Percentiles rank a stretch among this genome's conserved stretches.
Evolutionary conservation across 2,329 filamentous ascomycete species (phyloP).

Genomic region (Pseudogymnoascus sp.): DNA sequence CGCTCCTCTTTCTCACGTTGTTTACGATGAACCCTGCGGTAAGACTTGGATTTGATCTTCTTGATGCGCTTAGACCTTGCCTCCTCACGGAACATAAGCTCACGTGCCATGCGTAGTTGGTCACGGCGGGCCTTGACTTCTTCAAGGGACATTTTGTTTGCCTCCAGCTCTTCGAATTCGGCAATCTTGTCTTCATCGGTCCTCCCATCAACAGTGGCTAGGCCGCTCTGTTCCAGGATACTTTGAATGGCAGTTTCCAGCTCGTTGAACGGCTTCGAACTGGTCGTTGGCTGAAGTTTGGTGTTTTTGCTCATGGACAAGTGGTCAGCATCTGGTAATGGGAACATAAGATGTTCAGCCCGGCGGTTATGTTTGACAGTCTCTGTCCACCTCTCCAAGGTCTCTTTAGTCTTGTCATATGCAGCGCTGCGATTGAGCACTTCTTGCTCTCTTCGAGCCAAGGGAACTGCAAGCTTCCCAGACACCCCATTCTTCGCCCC

Average conservation of each 20-base stretch:
- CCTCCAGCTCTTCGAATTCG: constrained; percentile 60
- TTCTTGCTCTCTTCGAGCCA: constrained; percentile 81
- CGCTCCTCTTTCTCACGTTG: constrained; percentile 54
- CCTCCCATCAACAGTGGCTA: constrained; percentile 52
- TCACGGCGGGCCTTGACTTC: constrained; percentile 65
- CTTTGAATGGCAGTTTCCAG: constrained; percentile 79
- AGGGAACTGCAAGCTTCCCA: constrained; percentile 71
- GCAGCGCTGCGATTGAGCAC: constrained; percentile 73
- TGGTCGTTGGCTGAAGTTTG: constrained; percentile 56
- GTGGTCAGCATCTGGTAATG: constrained; percentile 64
- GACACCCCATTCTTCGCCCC: constrained; percentile 42
- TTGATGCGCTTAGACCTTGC: constrained; percentile 86
- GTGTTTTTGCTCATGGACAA: constrained; percentile 50
- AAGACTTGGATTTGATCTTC: constrained; percentile 98
- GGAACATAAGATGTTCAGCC: constrained; percentile 85
- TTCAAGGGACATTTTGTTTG: constrained; percentile 63
- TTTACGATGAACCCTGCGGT: constrained; percentile 83
- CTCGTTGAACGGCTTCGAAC: constrained; percentile 63
- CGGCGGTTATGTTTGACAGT: constrained; percentile 91
- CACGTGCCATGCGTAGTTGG: constrained; percentile 70
- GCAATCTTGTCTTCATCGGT: constrained; percentile 56
- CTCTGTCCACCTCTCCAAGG: constrained; percentile 82
- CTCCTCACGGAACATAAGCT: constrained; percentile 81
- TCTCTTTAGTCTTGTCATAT: constrained; percentile 86
- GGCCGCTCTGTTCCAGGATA: constrained; percentile 83